Percentiles rank a stretch among this genome's conserved stretches.
phyloP scores from a whole-genome alignment of 2,329 filamentous ascomycete genomes.

The Hirsutella minnesotensis region DNA sequence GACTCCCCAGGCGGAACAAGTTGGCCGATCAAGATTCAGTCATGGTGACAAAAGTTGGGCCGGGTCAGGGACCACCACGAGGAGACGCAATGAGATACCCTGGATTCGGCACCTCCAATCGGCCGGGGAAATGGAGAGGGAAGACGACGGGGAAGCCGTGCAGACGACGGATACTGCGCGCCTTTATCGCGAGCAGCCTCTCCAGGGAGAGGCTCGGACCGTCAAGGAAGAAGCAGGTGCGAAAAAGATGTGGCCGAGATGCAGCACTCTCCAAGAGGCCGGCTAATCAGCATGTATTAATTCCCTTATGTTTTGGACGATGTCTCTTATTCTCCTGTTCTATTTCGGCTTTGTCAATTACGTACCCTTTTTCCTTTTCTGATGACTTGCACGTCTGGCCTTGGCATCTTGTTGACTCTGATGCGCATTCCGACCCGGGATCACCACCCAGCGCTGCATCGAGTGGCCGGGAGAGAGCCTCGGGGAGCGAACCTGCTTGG shows the following conservation, averaged over 20 bases:
- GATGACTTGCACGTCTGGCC: neutral
- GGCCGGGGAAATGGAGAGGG: neutral
- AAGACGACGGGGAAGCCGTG: neutral
- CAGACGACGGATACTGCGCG: no score
- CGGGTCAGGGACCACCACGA: neutral
- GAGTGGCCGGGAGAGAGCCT: no score
- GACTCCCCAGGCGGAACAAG: neutral
- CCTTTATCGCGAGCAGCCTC: no score
- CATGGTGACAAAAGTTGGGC: neutral
- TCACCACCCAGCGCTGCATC: no score
- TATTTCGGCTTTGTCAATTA: neutral
- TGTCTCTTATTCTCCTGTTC: constrained; percentile 11
- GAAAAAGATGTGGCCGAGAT: constrained; percentile 5
- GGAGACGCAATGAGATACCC: constrained; percentile 3
- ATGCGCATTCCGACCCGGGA: no score
- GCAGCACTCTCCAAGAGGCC: constrained; percentile 9
- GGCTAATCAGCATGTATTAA: constrained; percentile 37
- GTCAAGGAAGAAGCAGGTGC: constrained; percentile 12
- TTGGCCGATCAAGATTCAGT: neutral
- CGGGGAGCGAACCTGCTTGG: no score
- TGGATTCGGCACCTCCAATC: constrained; percentile 1
- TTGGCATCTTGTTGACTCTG: neutral
- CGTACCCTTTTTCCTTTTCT: neutral
- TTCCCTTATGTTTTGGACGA: constrained; percentile 25
- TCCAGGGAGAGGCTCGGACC: no score